Evolutionary conservation across 129 eudicot species (phyloP), one percentile per base, ranked within the genome.

Genomic region (Centrapalus pauciflorus): DNA sequence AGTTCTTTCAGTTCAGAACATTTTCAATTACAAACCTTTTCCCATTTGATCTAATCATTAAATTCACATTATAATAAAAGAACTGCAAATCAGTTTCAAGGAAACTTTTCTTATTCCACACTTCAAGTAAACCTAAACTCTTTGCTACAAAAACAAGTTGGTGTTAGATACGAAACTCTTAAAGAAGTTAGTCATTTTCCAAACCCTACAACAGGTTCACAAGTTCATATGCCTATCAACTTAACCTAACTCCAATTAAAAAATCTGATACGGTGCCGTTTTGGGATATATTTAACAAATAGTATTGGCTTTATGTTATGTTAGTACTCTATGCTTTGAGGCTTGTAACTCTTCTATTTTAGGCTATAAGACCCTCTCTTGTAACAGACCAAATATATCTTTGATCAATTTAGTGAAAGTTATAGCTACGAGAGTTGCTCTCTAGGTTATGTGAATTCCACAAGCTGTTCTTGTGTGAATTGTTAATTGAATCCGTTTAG

Each of bases 191-290:
- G 54, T 24, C 32, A 41, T 41, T 13, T 40, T 26, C 25, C 41
- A 17, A 64, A 46, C 43, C 58, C 58, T 65, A 45, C 4, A 66
- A 66, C 30, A 66, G 41, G 14, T 46, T 46, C 70, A 28, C 10
- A 64, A 26, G 24, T 41, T 17, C 70, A 64, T 8, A 26, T 63
- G 34, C 12, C 11, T 63, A 11, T 38, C 54, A 63, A 24, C 5
- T 63, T 40, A 7, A 63, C 52, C 69, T 63, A 63, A 9, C 69
- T 40, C 20, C 69, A 63, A 63, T 55, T 24, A 40, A 14, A 63
- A 25, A 23, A n/a, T n/a, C n/a, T n/a, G n/a, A n/a, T n/a, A n/a
- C n/a, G n/a, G n/a, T n/a, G n/a, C n/a, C n/a, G n/a, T n/a, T n/a
- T n/a, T n/a, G n/a, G n/a, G n/a, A n/a, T n/a, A n/a, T n/a, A n/a